phyloP scores from a whole-genome alignment of 2,329 filamentous ascomycete species.

The Clonostachys rosea region DNA sequence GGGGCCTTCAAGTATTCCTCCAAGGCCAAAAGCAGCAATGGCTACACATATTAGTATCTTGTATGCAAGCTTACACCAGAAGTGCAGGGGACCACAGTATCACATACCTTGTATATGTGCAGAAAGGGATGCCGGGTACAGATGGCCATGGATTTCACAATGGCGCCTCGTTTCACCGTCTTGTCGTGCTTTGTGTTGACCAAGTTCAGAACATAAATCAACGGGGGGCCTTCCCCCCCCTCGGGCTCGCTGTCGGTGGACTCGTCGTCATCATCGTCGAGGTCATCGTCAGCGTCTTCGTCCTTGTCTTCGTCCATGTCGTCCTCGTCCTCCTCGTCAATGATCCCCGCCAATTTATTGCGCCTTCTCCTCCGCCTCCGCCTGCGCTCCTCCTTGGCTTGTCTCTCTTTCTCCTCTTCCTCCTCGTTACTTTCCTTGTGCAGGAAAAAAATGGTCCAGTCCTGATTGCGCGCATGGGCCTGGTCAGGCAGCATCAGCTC shows the following conservation, averaged over 20 bases:
- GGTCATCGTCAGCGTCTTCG: slow-evolving; percentile 44
- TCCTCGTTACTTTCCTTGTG: slow-evolving; percentile 89
- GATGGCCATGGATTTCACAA: slow-evolving; percentile 98
- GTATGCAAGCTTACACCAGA: background rate
- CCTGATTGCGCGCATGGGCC: slow-evolving; percentile 88
- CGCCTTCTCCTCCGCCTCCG: slow-evolving; percentile 45
- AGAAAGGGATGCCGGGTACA: slow-evolving; percentile 96
- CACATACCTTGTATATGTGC: slow-evolving; percentile 88
- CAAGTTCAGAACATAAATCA: slow-evolving; percentile 95
- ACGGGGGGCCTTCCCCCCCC: slow-evolving; percentile 75
- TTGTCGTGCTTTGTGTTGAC: slow-evolving; percentile 98
- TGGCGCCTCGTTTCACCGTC: slow-evolving; percentile 83
- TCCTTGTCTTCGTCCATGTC: slow-evolving; percentile 36
- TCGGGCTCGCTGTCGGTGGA: slow-evolving; percentile 60
- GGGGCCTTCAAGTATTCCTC: slow-evolving; percentile 97
- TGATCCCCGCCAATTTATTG: slow-evolving; percentile 44
- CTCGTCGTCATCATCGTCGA: slow-evolving; percentile 44
- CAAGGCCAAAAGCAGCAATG: slow-evolving; percentile 80
- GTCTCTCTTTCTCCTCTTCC: slow-evolving; percentile 71
- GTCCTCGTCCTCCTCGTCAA: slow-evolving; percentile 35
- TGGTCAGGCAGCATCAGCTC: slow-evolving; percentile 98
- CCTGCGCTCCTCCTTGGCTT: slow-evolving; percentile 48
- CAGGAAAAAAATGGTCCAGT: slow-evolving; percentile 99
- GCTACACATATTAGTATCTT: slow-evolving; percentile 42
- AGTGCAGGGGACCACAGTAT: background rate